Evolutionary conservation across 441 rosid species (phyloP), one percentile per base, ranked within the genome.

Genomic region (Rhodomyrtus psidioides): DNA sequence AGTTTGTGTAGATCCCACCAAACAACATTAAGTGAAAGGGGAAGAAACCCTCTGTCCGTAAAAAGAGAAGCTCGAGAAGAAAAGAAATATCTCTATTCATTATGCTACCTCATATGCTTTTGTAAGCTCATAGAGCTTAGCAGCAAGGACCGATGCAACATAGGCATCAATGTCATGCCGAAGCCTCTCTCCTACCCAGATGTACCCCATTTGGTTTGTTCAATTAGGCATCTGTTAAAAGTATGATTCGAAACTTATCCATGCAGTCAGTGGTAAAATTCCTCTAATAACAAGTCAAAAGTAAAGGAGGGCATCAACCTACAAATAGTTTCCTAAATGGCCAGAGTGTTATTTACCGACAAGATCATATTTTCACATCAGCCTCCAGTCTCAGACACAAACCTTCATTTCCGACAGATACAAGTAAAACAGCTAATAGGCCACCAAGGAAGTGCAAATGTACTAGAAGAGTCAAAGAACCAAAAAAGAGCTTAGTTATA

Each of bases 201-300:
- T 23, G 85, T 86, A 39, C 83, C 85, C 85, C 88, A 82, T 16
- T 86, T 49, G 9, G 65, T 97, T 93, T 92, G 95, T 87, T 92
- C 94, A 91, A 97, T 88, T 85, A 91, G 87, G 94, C 94, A 94
- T 93, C 95, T 94, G 93, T 88, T 89, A 91, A 65, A 44, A 81
- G 12, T 7, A 46, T 74, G 12, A 10, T 46, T 19, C 26, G 23
- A 46, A 30, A 53, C 44, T 74, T 46, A 74, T 74, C 46, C 81
- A 30, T 26, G 6, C 24, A 74, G 42, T 53, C 54, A 16, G 17
- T 13, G 16, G 39, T 34, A 74, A 74, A 74, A 30, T 26, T 34
- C 24, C 39, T 30, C 9, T 19, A 46, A 74, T 74, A 8, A 46
- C 81, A 74, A 21, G 19, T n/a, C 28, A 24, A 57, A 57, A 51